Base-by-base conservation (phyloP, 345 rosid species). In the Cardamine chenopodiifolia region DNA sequence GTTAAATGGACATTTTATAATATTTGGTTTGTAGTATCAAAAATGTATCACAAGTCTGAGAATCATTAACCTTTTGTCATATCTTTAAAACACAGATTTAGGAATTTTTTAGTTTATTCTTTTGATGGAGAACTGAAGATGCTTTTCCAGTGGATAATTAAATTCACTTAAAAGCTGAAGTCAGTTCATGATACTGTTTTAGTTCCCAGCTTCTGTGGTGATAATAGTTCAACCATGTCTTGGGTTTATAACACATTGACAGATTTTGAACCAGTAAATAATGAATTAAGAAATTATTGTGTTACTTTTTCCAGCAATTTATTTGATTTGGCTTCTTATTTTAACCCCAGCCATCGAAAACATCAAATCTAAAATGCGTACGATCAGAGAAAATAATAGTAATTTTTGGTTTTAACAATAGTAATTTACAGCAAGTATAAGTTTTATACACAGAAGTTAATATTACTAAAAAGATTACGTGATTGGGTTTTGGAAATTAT, bases 101-200 rank as follows among this genome's bases (percentile, higher is more conserved):
- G 54, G 47, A 19, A 35, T 66, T 15, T 73, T 61, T 61, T 22
- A 42, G 39, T 68, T 68, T 28, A 42, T 69, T 69, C 42, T 76
- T 76, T 76, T 70, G 50, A 62, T 49, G 73, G 68, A 45, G 71
- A 62, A 69, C 45, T 69, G 75, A 61, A 53, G 26, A 76, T 53
- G 59, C 75, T 76, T 76, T 69, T 42, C 35, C 64, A 52, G 69
- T 52, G 62, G 15, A 25, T 76, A 25, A 54, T 76, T 53, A 53
- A 60, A 42, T 68, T 42, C 25, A 45, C 34, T 26, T 63, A 53
- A 63, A 55, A 70, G 45, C 66, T 76, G 59, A 44, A 63, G 40
- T 70, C 65, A 63, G 12, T 52, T 77, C 68, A 19, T 71, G 53
- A 34, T 28, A 77, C 56, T 65, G 57, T 77, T 77, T 70, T 49